phyloP scores from a whole-genome alignment of 2,329 filamentous ascomycete genomes.

The Venturia effusa region DNA sequence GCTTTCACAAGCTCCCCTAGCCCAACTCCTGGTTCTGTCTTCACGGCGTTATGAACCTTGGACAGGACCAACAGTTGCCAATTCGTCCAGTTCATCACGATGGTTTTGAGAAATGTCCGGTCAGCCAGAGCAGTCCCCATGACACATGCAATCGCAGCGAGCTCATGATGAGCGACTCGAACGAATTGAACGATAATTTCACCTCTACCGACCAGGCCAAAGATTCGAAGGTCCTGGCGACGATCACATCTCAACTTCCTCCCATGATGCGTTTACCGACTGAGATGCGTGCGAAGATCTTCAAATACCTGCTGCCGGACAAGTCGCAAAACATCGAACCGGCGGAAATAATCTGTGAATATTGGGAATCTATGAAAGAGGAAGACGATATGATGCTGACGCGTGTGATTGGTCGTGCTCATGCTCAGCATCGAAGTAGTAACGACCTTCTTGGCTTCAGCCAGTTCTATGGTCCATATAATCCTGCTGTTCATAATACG shows the following conservation, averaged over 20 bases:
- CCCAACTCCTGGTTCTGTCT: background rate
- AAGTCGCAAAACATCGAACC: slow-evolving; percentile 5
- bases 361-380: background rate
- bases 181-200: background rate
- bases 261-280: background rate
- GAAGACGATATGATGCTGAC: background rate
- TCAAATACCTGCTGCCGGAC: slow-evolving; percentile 2
- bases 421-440: background rate
- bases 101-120: background rate
- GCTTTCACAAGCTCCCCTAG: background rate
- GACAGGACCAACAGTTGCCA: background rate
- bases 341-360: background rate
- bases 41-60: background rate
- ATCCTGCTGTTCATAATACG: background rate
- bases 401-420: background rate
- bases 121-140: background rate
- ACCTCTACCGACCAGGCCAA: background rate
- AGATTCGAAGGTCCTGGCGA: background rate
- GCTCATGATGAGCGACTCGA: no score
- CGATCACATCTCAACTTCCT: background rate
- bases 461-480: background rate
- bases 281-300: slow-evolving; percentile 2
- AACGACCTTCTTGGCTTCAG: background rate
- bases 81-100: background rate
- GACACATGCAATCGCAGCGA: background rate